Conservation (phyloP, 2,329 filamentous ascomycete genomes). For the Plectosphaerella sp. region DNA sequence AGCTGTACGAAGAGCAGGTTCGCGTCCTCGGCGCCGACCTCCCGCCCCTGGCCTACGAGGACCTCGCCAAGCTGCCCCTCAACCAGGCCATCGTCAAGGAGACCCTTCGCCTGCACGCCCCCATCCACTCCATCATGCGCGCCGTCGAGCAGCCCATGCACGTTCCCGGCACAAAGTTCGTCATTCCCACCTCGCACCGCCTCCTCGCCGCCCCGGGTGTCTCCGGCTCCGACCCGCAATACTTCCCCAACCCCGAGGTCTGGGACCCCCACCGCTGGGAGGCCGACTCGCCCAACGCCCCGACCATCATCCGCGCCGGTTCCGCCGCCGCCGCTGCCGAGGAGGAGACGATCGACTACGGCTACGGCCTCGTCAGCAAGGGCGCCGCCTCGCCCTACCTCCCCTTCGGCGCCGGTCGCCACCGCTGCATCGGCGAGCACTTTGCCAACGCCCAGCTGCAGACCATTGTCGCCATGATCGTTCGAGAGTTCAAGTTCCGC, state of each 20-base stretch:
- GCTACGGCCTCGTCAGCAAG: constrained; percentile 89
- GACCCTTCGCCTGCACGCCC: constrained; percentile 83
- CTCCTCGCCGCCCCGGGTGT: constrained; percentile 84
- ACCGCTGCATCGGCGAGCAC: constrained; percentile 94
- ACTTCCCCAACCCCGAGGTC: constrained; percentile 75
- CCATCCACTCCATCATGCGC: constrained; percentile 93
- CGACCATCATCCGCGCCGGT: constrained; percentile 36
- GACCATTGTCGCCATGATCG: constrained; percentile 73
- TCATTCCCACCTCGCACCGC: constrained; percentile 74
- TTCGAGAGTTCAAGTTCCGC: constrained; percentile 74
- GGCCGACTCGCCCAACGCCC: constrained; percentile 53
- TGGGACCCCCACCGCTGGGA: constrained; percentile 96
- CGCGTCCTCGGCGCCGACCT: constrained; percentile 68
- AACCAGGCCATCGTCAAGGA: constrained; percentile 86
- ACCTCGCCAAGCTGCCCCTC: constrained; percentile 72
- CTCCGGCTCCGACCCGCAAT: constrained; percentile 63
- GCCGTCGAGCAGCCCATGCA: constrained; percentile 86
- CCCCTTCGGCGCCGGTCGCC: constrained; percentile 87
- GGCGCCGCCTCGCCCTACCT: constrained; percentile 86
- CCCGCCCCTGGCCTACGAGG: constrained; percentile 71
- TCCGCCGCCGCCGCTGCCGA: constrained; percentile 41
- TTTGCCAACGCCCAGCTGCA: constrained; percentile 92
- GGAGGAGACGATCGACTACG: constrained; percentile 83
- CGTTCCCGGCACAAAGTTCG: constrained; percentile 76
- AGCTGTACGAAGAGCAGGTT: constrained; percentile 80